Evolutionary conservation across 2,329 filamentous ascomycete species (phyloP).

Genomic region (Colletotrichum australisinense): DNA sequence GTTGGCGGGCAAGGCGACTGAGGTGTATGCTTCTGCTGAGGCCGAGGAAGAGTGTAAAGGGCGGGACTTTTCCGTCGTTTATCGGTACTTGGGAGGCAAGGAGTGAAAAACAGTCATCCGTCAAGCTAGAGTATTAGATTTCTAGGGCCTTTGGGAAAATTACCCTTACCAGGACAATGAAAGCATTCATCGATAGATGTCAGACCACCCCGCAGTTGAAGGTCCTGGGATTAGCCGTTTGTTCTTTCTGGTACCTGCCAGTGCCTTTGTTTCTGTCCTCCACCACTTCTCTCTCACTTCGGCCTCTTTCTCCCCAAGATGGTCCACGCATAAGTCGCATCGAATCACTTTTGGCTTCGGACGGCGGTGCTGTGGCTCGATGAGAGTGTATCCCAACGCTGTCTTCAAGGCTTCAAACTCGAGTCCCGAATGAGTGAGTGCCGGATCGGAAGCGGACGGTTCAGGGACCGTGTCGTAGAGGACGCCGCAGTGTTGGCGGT

Average conservation of each 20-base stretch:
- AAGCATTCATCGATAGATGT: slow-evolving; percentile 4
- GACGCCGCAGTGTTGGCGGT: slow-evolving; percentile 7
- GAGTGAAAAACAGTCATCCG: slow-evolving; percentile 44
- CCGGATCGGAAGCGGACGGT: not conserved
- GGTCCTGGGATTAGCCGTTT: not conserved
- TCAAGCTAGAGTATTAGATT: not conserved
- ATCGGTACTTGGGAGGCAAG: slow-evolving; percentile 74
- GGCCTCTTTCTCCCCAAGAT: slow-evolving; percentile 14
- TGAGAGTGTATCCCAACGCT: slow-evolving; percentile 6
- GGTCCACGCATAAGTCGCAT: slow-evolving; percentile 24
- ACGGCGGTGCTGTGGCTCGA: not conserved
- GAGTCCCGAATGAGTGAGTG: slow-evolving; percentile 12
- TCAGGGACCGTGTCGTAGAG: slow-evolving; percentile 3
- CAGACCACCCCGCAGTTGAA: slow-evolving; percentile 15
- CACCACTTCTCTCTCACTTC: slow-evolving; percentile 12
- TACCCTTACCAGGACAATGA: not conserved
- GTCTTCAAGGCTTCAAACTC: slow-evolving; percentile 19
- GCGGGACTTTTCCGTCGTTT: slow-evolving; percentile 85
- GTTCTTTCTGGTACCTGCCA: not conserved
- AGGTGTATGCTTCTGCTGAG: slow-evolving; percentile 77
- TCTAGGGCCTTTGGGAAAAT: not conserved
- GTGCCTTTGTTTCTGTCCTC: slow-evolving; percentile 1
- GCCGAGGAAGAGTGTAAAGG: slow-evolving; percentile 71
- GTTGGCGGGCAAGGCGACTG: slow-evolving; percentile 70
- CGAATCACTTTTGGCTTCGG: not conserved